Conservation (phyloP, 2,329 filamentous ascomycete species). For the Penicillium palitans region DNA sequence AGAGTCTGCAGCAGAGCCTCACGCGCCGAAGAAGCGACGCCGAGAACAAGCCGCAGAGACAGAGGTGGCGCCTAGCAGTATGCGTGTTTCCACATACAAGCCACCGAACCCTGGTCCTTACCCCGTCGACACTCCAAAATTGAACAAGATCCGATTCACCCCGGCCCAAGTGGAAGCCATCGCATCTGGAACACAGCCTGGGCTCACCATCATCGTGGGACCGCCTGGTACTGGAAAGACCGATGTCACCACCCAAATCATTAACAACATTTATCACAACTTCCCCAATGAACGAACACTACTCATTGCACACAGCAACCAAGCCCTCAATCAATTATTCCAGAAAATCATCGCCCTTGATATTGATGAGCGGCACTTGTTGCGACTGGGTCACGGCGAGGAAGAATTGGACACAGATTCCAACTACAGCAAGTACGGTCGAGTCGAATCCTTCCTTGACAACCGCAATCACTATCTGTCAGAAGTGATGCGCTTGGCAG, state of each 20-base stretch:
- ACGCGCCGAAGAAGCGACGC: slow-evolving; percentile 82
- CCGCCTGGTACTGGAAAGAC: slow-evolving; percentile 97
- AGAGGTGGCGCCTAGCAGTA: slow-evolving; percentile 62
- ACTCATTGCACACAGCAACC: slow-evolving; percentile 94
- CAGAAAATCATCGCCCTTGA: slow-evolving; percentile 96
- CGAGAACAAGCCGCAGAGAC: slow-evolving; percentile 70
- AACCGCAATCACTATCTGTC: slow-evolving; percentile 75
- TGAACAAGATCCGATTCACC: slow-evolving; percentile 85
- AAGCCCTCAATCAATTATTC: slow-evolving; percentile 95
- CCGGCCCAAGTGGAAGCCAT: slow-evolving; percentile 90
- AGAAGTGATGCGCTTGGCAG: slow-evolving; percentile 83
- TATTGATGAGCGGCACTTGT: slow-evolving; percentile 90
- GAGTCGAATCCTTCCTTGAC: slow-evolving; percentile 92
- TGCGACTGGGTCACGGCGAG: slow-evolving; percentile 91
- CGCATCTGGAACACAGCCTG: slow-evolving; percentile 88
- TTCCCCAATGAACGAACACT: slow-evolving; percentile 90
- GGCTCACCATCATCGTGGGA: slow-evolving; percentile 88
- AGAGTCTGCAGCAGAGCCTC: slow-evolving; percentile 49
- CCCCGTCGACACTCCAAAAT: slow-evolving; percentile 75
- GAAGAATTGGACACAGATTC: slow-evolving; percentile 85
- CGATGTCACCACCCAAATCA: slow-evolving; percentile 98
- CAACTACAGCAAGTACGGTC: slow-evolving; percentile 90
- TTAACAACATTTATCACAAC: slow-evolving; percentile 98
- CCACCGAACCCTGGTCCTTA: slow-evolving; percentile 89
- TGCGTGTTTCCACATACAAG: slow-evolving; percentile 87